These are phyloP conservation scores for Lichtheimia ornata DNA, from an alignment of 371 early-diverging fungal species.

Conservation along the genomic window DNA sequence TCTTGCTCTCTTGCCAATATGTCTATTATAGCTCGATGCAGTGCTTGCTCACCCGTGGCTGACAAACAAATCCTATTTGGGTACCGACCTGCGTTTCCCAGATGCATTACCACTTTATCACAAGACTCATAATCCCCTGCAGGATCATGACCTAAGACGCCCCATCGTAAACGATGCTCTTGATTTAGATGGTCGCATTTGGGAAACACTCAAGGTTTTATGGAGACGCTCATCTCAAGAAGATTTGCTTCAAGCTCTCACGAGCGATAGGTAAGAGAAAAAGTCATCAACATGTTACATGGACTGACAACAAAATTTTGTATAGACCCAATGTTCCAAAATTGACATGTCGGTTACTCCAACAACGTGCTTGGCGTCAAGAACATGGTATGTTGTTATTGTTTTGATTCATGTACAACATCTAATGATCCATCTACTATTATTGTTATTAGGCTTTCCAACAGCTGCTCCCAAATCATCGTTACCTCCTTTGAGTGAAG, in stretches of 20 bases:
- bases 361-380: slow-evolving; percentile 29
- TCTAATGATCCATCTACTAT: no score
- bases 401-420: no score
- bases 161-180: slow-evolving; percentile 23
- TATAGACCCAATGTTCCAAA: slow-evolving; percentile 41
- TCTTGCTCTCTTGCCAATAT: neutral
- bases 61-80: slow-evolving; percentile 37
- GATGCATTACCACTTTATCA: slow-evolving; percentile 12
- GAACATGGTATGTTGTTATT: neutral
- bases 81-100: slow-evolving; percentile 33
- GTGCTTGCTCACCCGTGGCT: slow-evolving; percentile 47
- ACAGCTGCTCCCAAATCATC: neutral
- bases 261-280: slow-evolving; percentile 25
- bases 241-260: slow-evolving; percentile 21
- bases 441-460: no score
- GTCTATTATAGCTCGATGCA: slow-evolving; percentile 30
- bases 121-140: slow-evolving; percentile 19
- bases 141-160: slow-evolving; percentile 22
- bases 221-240: slow-evolving; percentile 30
- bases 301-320: slow-evolving; percentile 3
- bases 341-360: slow-evolving; percentile 40
- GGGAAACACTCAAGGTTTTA: slow-evolving; percentile 38
- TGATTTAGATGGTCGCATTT: slow-evolving; percentile 40
- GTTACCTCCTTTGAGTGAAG: slow-evolving; percentile 4
- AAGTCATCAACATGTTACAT: neutral